phyloP scores from a whole-genome alignment of 495 filamentous ascomycete species.

The Neurospora sp. region DNA sequence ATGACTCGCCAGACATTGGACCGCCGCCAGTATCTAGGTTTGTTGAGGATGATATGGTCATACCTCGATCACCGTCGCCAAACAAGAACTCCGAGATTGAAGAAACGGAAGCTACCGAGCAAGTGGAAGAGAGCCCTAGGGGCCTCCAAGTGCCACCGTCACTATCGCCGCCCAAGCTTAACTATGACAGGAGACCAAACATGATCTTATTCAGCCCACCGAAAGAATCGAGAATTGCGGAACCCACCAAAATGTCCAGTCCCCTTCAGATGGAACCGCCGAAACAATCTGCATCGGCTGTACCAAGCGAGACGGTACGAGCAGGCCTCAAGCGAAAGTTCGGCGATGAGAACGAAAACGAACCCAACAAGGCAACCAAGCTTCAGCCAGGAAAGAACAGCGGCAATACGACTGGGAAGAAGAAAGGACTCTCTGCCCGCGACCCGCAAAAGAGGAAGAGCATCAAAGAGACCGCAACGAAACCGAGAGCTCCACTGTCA shows the following conservation, averaged over 20 bases:
- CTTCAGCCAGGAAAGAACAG: conserved; percentile 24
- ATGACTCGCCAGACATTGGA: conserved; percentile 56
- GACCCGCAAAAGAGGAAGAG: conserved; percentile 13
- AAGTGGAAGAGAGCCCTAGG: conserved; percentile 9
- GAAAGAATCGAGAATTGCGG: neutral
- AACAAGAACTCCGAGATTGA: conserved; percentile 6
- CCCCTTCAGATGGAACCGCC: neutral
- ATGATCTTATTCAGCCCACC: neutral
- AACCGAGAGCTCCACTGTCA: conserved; percentile 29
- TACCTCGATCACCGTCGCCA: conserved; percentile 32
- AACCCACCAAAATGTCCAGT: neutral
- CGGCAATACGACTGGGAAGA: neutral
- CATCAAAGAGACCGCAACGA: conserved; percentile 24
- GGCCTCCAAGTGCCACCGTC: neutral
- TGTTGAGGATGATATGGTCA: conserved; percentile 52
- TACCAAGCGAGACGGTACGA: conserved; percentile 3
- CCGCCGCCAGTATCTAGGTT: conserved; percentile 56
- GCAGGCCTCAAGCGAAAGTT: conserved; percentile 26
- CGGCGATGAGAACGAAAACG: conserved; percentile 21
- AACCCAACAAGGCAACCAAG: neutral
- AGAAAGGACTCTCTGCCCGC: conserved; percentile 6
- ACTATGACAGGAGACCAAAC: conserved; percentile 10
- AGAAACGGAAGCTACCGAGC: conserved; percentile 9
- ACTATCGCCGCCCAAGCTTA: conserved; percentile 8
- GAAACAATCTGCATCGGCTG: neutral